Percentiles rank a stretch among this genome's conserved stretches.
Evolutionary conservation across 1,284 basidiomycete species (phyloP).

Genomic region (Cutaneotrichosporon sp.): DNA sequence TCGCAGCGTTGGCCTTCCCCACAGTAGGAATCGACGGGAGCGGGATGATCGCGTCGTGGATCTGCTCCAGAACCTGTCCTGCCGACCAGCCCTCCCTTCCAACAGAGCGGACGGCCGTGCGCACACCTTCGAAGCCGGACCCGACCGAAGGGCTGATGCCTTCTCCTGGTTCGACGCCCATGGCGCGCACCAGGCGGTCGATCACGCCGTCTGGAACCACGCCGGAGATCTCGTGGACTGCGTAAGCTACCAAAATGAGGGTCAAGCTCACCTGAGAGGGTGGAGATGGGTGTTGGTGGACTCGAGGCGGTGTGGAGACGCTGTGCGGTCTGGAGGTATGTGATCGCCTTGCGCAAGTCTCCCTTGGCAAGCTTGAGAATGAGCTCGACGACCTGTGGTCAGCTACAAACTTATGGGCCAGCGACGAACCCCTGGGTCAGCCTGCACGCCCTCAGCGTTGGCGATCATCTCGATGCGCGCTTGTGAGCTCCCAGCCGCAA

Average conservation of each 20-base stretch:
- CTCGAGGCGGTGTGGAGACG: conserved; percentile 66
- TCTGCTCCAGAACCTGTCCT: conserved; percentile 83
- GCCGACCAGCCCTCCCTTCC: conserved; percentile 89
- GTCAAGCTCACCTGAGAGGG: conserved; percentile 48
- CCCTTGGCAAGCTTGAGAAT: conserved; percentile 63
- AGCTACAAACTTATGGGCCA: conserved; percentile 28
- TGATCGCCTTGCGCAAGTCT: conserved; percentile 96
- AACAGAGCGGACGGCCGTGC: conserved; percentile 66
- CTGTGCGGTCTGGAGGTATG: conserved; percentile 93
- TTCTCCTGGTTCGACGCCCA: conserved; percentile 66
- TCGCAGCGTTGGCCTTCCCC: conserved; percentile 75
- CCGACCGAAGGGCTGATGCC: conserved; percentile 56
- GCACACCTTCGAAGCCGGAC: conserved; percentile 63
- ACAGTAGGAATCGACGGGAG: conserved; percentile 74
- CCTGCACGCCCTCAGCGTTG: conserved; percentile 52
- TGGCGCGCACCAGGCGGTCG: conserved; percentile 60
- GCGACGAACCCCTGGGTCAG: conserved; percentile 47
- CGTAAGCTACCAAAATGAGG: background rate
- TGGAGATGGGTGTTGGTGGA: conserved; percentile 67
- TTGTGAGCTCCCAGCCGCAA: conserved; percentile 72
- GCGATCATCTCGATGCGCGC: conserved; percentile 78
- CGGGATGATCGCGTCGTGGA: conserved; percentile 83
- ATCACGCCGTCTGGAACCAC: conserved; percentile 79
- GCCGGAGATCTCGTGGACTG: conserved; percentile 93
- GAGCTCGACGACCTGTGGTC: conserved; percentile 28